phyloP scores from a whole-genome alignment of 2,329 filamentous ascomycete genomes.

The Akanthomyces muscarius region DNA sequence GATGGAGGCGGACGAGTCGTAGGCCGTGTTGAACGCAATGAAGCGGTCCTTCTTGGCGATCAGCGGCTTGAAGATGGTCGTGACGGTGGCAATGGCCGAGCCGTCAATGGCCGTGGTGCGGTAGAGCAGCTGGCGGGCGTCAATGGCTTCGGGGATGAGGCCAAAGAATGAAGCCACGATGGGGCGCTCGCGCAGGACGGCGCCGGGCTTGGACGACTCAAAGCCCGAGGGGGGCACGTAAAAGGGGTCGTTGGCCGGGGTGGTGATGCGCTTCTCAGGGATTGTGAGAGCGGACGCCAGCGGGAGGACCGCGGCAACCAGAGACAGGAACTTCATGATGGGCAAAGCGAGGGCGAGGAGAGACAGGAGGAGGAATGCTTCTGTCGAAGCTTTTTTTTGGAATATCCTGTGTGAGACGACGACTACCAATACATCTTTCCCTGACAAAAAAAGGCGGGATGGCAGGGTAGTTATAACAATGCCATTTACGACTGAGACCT shows the following conservation, averaged over 20 bases:
- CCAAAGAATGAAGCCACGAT: constrained; percentile 14
- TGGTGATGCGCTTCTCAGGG: constrained; percentile 6
- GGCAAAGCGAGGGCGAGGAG: background rate
- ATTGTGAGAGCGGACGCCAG: constrained; percentile 6
- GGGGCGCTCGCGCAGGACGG: constrained; percentile 11
- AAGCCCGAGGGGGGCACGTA: constrained; percentile 14
- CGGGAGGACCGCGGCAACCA: constrained; percentile 9
- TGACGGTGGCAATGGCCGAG: constrained; percentile 17
- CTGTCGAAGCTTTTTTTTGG: background rate
- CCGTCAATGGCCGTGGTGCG: constrained; percentile 18
- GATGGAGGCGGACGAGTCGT: constrained; percentile 17
- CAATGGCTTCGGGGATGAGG: constrained; percentile 5
- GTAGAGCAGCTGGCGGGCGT: constrained; percentile 16
- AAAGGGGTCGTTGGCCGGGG: constrained; percentile 13
- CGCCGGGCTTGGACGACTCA: constrained; percentile 10
- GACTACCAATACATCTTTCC: background rate
- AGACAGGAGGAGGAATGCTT: too few relatives aligned
- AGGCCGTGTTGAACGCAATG: constrained; percentile 17
- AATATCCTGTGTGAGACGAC: background rate
- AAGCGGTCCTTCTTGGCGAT: constrained; percentile 18
- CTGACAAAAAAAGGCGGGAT: background rate
- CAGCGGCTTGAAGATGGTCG: constrained; percentile 17
- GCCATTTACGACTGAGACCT: background rate
- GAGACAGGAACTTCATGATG: constrained; percentile 12
- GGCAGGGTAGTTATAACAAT: background rate